Evolutionary conservation across 2,329 filamentous ascomycete species (phyloP).

Genomic region (Purpureocillium lavendulum): DNA sequence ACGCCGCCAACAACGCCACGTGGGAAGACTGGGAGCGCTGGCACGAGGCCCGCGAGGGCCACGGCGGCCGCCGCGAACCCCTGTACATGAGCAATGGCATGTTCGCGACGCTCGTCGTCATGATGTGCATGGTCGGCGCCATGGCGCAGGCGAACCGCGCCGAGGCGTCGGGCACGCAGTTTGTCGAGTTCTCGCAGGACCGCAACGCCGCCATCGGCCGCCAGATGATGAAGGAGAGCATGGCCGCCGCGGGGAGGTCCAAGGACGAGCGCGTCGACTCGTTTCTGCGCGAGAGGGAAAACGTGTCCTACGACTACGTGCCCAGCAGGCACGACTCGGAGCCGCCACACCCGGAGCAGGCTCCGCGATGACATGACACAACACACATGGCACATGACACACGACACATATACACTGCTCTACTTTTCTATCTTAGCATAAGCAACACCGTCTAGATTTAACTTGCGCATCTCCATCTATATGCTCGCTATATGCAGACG

Average conservation of each 20-base stretch:
- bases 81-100: constrained; percentile 69
- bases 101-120: constrained; percentile 62
- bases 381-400: no score
- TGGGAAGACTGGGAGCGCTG: constrained; percentile 97
- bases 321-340: constrained; percentile 18
- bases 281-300: constrained; percentile 69
- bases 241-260: constrained; percentile 41
- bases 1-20: constrained; percentile 65
- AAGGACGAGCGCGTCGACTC: constrained; percentile 63
- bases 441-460: no score
- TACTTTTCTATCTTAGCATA: no score
- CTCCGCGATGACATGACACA: neutral
- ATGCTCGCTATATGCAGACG: neutral
- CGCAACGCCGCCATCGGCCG: constrained; percentile 58
- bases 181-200: constrained; percentile 59
- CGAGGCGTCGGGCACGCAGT: constrained; percentile 48
- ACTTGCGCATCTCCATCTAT: neutral
- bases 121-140: constrained; percentile 60
- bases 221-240: constrained; percentile 44
- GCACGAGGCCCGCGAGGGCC: constrained; percentile 47
- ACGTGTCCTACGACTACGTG: constrained; percentile 21
- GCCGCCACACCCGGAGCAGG: constrained; percentile 6
- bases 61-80: constrained; percentile 36
- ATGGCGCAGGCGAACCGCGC: constrained; percentile 66
- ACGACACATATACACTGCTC: no score